phyloP scores from a whole-genome alignment of 805 yeast genomes.

The Torulaspora maleeae region DNA sequence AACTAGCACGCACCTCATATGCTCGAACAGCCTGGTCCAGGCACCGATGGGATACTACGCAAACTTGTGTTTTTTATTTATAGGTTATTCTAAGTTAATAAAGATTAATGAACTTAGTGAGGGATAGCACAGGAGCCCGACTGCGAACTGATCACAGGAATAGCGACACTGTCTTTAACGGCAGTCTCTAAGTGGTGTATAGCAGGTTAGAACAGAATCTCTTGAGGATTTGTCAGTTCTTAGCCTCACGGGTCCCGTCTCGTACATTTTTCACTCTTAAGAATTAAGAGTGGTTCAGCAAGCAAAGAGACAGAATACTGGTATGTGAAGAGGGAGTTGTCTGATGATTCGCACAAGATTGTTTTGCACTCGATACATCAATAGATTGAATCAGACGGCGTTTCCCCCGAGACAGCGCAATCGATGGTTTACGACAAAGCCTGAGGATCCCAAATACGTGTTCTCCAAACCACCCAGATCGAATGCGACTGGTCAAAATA shows the following conservation, averaged over 20 bases:
- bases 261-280: background rate
- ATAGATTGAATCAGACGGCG: background rate
- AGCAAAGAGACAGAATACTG: background rate
- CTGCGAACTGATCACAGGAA: background rate
- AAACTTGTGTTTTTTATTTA: background rate
- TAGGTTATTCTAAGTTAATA: constrained; percentile 6
- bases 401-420: background rate
- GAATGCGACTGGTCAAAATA: background rate
- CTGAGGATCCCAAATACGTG: constrained; percentile 20
- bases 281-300: background rate
- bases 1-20: background rate
- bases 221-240: too few relatives aligned
- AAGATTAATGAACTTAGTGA: constrained; percentile 1
- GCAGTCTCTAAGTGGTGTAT: background rate
- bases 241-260: background rate
- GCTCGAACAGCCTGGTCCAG: background rate
- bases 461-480: constrained; percentile 21
- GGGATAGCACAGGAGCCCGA: background rate
- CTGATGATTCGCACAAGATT: background rate
- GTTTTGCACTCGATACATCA: background rate
- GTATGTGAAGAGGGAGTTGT: background rate
- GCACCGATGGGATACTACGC: background rate
- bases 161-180: background rate
- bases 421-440: constrained; percentile 6
- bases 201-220: too few relatives aligned